Percentiles rank a stretch among this genome's conserved stretches.
Evolutionary conservation across 2,329 filamentous ascomycete genomes (phyloP).

Genomic region (Parastagonospora nodorum): DNA sequence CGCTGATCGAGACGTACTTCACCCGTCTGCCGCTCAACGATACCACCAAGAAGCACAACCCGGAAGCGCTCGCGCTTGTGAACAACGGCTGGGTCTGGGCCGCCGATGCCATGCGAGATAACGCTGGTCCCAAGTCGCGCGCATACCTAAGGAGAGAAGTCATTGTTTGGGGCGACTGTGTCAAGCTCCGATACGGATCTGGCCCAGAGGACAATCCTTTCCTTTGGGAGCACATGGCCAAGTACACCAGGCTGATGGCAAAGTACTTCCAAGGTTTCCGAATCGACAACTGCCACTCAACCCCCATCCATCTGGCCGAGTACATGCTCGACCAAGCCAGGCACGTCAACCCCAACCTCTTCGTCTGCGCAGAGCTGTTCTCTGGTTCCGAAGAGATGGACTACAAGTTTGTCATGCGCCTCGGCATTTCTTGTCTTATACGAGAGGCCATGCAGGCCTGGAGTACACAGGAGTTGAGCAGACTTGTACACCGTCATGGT

Average conservation of each 20-base stretch:
- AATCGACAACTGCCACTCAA: conserved; percentile 98
- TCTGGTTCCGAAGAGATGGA: conserved; percentile 95
- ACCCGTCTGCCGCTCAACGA: conserved; percentile 83
- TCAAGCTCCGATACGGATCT: conserved; percentile 89
- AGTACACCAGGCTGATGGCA: conserved; percentile 88
- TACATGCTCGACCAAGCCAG: conserved; percentile 95
- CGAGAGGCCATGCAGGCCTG: conserved; percentile 98
- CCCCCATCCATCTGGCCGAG: conserved; percentile 90
- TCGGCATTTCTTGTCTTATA: conserved; percentile 90
- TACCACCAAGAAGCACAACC: conserved; percentile 74
- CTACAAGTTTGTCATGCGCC: conserved; percentile 90
- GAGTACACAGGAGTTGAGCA: conserved; percentile 90
- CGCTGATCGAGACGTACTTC: conserved; percentile 93
- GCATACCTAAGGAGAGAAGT: conserved; percentile 97
- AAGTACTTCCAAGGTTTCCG: conserved; percentile 95
- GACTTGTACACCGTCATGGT: conserved; percentile 90
- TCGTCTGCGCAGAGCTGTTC: conserved; percentile 93
- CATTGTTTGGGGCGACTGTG: conserved; percentile 98
- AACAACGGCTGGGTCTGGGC: conserved; percentile 99
- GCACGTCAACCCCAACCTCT: conserved; percentile 81
- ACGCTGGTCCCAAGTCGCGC: conserved; percentile 84
- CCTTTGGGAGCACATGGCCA: conserved; percentile 94
- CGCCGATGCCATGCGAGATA: conserved; percentile 90
- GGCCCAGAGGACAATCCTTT: conserved; percentile 85
- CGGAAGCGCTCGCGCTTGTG: conserved; percentile 77